Conservation (phyloP, 495 filamentous ascomycete species). For the Staphylotrichum tortipilum region DNA sequence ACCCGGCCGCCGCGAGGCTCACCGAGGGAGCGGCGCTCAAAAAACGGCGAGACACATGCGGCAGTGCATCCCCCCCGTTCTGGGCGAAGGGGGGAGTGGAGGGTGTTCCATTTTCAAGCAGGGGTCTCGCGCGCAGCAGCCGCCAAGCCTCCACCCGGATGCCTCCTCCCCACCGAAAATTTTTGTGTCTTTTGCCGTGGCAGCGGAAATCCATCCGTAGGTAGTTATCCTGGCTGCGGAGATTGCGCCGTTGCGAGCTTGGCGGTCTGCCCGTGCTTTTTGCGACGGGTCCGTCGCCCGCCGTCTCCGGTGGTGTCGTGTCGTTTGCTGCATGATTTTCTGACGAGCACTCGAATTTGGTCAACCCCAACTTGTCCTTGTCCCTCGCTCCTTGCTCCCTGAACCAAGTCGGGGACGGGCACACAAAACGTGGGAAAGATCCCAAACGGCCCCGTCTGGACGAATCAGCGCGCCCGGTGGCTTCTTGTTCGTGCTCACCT, state of each 20-base stretch:
- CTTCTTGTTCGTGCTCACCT: no score
- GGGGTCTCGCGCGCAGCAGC: no score
- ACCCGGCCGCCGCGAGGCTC: slow-evolving; percentile 18
- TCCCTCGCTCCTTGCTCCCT: no score
- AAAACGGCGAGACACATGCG: background rate
- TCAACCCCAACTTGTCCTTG: no score
- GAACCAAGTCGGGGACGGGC: no score
- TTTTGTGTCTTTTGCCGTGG: slow-evolving; percentile 15
- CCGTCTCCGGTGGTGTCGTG: background rate
- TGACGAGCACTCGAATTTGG: no score
- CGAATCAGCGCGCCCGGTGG: background rate
- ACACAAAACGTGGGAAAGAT: background rate
- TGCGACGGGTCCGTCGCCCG: background rate
- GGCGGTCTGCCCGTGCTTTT: background rate
- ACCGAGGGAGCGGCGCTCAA: slow-evolving; percentile 6
- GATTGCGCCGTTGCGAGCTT: slow-evolving; percentile 15
- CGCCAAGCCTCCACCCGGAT: slow-evolving; percentile 13
- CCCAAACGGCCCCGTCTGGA: no score
- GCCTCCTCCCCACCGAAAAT: slow-evolving; percentile 17
- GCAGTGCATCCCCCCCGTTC: background rate
- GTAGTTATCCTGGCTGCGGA: no score
- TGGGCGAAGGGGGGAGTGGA: background rate
- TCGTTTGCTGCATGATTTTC: no score
- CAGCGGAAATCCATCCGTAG: no score
- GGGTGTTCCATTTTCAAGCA: no score